A percentile compares a stretch with the other conserved stretches of the same genome.
Evolutionary conservation across 164 flowering plant species (phyloP).

Genomic region (Vitis riparia): DNA sequence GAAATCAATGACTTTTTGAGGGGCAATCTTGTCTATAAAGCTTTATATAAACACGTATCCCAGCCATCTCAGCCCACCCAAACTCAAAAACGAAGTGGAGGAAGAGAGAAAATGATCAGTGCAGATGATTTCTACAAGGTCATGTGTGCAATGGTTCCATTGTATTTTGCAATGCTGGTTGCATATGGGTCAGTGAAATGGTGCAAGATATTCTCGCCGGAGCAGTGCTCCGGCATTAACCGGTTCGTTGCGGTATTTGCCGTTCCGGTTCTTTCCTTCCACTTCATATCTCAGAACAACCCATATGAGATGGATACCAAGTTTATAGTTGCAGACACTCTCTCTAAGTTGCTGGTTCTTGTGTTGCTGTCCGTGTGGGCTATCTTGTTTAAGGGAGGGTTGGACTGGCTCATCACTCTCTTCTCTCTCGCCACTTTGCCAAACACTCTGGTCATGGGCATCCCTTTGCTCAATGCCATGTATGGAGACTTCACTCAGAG

Average conservation of each 20-base stretch:
- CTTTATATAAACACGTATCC: constrained; percentile 12
- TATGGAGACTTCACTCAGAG: constrained; percentile 51
- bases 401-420: constrained; percentile 57
- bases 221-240: constrained; percentile 64
- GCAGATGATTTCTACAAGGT: constrained; percentile 52
- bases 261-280: constrained; percentile 59
- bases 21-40: constrained; percentile 4
- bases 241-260: constrained; percentile 61
- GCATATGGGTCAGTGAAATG: constrained; percentile 59
- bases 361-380: constrained; percentile 37
- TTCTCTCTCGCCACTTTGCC: constrained; percentile 56
- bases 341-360: constrained; percentile 43
- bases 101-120: constrained; percentile 36
- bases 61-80: not conserved
- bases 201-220: constrained; percentile 54
- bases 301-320: constrained; percentile 56
- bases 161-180: constrained; percentile 55
- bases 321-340: constrained; percentile 54
- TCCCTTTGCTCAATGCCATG: constrained; percentile 57
- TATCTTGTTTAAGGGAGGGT: constrained; percentile 20
- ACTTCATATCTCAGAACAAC: constrained; percentile 59
- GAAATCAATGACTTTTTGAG: not conserved
- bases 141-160: constrained; percentile 59
- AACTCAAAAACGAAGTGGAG: not conserved
- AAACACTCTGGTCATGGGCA: constrained; percentile 66